phyloP scores from a whole-genome alignment of 2,329 filamentous ascomycete species.

The Trichoderma sp. region DNA sequence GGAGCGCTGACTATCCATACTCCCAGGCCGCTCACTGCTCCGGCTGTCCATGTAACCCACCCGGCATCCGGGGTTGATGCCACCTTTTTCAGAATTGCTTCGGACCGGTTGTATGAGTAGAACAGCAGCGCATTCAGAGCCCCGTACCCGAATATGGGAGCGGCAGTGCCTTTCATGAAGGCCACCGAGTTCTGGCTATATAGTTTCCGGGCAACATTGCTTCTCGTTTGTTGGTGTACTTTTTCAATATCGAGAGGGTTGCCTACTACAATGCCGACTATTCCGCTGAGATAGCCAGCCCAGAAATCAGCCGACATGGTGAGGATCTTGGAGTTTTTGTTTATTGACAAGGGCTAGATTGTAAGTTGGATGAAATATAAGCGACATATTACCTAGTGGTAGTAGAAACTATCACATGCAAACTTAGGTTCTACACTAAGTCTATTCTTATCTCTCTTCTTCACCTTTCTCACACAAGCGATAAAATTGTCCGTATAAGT shows the following conservation, averaged over 20 bases:
- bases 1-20: constrained; percentile 86
- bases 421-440: constrained; percentile 1
- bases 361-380: background rate
- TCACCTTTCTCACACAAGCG: background rate
- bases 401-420: background rate
- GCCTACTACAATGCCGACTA: constrained; percentile 81
- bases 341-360: background rate
- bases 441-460: background rate
- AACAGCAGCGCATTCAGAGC: constrained; percentile 90
- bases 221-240: constrained; percentile 67
- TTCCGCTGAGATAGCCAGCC: constrained; percentile 88
- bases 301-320: constrained; percentile 87
- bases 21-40: constrained; percentile 77
- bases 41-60: constrained; percentile 73
- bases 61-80: constrained; percentile 49
- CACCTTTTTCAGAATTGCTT: constrained; percentile 57
- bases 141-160: constrained; percentile 86
- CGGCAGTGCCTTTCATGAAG: constrained; percentile 68
- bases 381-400: background rate
- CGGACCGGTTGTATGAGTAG: constrained; percentile 84
- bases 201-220: constrained; percentile 22
- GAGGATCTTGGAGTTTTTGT: background rate
- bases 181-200: constrained; percentile 38
- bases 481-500: background rate
- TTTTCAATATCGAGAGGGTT: constrained; percentile 75